A percentile compares a stretch with the other conserved stretches of the same genome.
phyloP scores from a whole-genome alignment of 495 filamentous ascomycete genomes.

The Parathielavia appendiculata region DNA sequence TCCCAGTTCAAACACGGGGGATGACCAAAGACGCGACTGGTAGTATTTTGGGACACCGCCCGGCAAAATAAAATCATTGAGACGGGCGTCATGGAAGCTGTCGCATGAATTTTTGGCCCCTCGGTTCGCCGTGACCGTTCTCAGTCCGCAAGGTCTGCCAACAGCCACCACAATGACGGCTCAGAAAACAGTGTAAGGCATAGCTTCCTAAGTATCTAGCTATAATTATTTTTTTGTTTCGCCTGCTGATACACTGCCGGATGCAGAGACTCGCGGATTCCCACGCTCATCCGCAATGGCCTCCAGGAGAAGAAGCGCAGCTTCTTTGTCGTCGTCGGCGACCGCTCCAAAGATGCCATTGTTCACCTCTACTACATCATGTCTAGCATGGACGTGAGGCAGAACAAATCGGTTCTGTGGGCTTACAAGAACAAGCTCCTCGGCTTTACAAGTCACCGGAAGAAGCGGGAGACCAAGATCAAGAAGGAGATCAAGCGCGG shows the following conservation, averaged over 20 bases:
- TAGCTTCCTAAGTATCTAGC: not conserved
- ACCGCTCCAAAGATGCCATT: conserved; percentile 94
- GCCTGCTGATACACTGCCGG: conserved; percentile 9
- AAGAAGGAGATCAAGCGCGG: conserved; percentile 97
- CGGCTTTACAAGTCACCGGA: conserved; percentile 85
- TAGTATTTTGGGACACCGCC: conserved; percentile 33
- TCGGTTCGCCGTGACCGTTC: conserved; percentile 16
- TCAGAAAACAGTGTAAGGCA: conserved; percentile 55
- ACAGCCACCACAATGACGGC: conserved; percentile 37
- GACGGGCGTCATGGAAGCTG: not conserved
- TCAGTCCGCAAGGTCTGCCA: conserved; percentile 10
- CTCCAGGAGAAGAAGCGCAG: conserved; percentile 94
- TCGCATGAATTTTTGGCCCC: conserved; percentile 20
- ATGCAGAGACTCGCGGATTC: conserved; percentile 83
- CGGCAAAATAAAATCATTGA: conserved; percentile 34
- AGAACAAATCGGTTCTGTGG: conserved; percentile 97
- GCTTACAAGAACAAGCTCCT: conserved; percentile 98
- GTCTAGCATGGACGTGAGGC: conserved; percentile 80
- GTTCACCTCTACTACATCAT: conserved; percentile 93
- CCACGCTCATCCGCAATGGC: conserved; percentile 91
- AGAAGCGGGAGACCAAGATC: conserved; percentile 96
- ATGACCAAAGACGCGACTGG: no score
- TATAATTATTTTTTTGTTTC: not conserved
- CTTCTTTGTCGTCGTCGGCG: conserved; percentile 96
- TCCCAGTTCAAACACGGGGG: no score